A percentile compares a stretch with the other conserved stretches of the same genome.
phyloP scores from a whole-genome alignment of 371 early-diverging fungal genomes.

The Funneliformis caledonium region DNA sequence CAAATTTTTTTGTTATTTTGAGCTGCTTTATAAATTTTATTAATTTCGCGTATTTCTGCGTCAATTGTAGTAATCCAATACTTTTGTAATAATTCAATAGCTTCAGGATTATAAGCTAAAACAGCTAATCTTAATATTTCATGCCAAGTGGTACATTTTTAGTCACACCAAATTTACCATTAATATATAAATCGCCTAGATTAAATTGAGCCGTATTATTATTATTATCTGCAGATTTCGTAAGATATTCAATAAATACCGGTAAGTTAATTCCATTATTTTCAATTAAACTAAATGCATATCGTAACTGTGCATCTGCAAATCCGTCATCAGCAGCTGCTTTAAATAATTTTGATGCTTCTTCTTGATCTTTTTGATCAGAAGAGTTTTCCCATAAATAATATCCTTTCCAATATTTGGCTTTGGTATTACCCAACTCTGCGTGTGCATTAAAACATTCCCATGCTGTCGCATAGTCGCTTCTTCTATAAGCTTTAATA shows the following conservation, averaged over 20 bases:
- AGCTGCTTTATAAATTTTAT: constrained; percentile 7
- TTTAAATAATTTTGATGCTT: constrained; percentile 29
- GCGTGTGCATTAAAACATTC: constrained; percentile 35
- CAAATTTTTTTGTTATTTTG: constrained; percentile 39
- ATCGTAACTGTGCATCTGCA: constrained; percentile 34
- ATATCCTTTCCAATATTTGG: constrained; percentile 36
- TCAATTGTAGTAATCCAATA: not conserved
- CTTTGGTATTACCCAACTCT: not conserved
- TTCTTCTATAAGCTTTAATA: constrained; percentile 25
- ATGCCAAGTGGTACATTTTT: constrained; percentile 18
- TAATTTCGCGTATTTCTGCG: not conserved
- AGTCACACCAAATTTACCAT: constrained; percentile 18
- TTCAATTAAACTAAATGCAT: constrained; percentile 30
- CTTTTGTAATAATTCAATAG: constrained; percentile 6
- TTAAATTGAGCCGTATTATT: constrained; percentile 31
- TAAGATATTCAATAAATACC: constrained; percentile 26
- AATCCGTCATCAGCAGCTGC: constrained; percentile 30
- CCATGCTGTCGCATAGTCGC: not conserved
- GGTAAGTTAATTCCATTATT: constrained; percentile 11
- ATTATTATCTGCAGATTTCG: constrained; percentile 13
- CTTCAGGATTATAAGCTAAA: constrained; percentile 24
- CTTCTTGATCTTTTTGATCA: not conserved
- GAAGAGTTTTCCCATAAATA: constrained; percentile 13
- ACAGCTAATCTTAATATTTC: constrained; percentile 31
- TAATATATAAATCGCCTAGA: constrained; percentile 27